Base-by-base conservation (phyloP, 1,284 basidiomycete genomes). In the Rhizopogon parksii region DNA sequence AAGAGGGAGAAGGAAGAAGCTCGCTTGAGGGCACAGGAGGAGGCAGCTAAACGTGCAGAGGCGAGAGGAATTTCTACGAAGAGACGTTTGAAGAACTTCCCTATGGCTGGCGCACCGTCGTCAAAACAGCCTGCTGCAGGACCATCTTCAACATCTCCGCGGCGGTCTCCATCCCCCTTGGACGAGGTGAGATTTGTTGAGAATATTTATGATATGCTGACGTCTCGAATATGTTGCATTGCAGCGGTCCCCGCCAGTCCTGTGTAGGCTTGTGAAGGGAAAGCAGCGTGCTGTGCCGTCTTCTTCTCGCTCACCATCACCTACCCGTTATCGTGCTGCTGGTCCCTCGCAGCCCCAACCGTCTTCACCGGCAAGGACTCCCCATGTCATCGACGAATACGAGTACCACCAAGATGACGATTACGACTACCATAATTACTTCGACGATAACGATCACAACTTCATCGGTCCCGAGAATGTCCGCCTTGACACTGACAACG, bases 61-160 rank as follows among this genome's bases (percentile, higher is more conserved):
- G 43, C 19, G 27, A 32, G 14, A 56, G 27, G 47, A 53, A 59
- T 5, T 46, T 45, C n/a, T 37, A 37, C 21, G 49, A 65, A 57
- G 59, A 66, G 52, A 57, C 63, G 52, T 55, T 52, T 51, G 24
- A 68, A 57, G 51, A 51, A 60, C 7, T 74, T 73, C 49, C 71
- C 71, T 2, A 17, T 71, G 25, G 51, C 38, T 2, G 11, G 11
- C 11, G 17, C 30, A 5, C 14, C 30, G 8, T 43, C 17, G 4
- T 43, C 27, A 32, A 32, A 43, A 7, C 42, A 43, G 17, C 30
- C 42, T 32, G 42, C 12, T 43, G 17, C 12, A 1, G 30, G 30
- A 32, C 30, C 30, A 32, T 43, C 27, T 19, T 14, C 40, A 19
- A 12, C 6, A 19, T 43, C 17, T 30, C 30, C 27, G 4, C 17